Conservation (phyloP, 75 land plant species). For the Picea sitchensis region DNA sequence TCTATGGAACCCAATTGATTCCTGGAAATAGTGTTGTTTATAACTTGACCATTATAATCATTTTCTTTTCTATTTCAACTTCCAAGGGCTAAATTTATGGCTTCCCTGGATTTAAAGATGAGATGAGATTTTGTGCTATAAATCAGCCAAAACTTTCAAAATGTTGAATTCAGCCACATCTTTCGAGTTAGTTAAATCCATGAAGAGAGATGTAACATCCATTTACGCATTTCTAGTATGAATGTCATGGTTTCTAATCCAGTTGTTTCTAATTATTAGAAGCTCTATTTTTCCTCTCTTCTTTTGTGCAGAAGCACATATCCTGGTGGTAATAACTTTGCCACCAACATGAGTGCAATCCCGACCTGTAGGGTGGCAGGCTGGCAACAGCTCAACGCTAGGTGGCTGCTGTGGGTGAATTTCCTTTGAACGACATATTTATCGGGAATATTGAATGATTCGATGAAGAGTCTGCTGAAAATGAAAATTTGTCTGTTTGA, state of each 20-base stretch:
- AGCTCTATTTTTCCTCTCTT: background rate
- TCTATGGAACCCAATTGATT: background rate
- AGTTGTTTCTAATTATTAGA: constrained; percentile 8
- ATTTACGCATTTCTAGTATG: background rate
- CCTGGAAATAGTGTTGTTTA: background rate
- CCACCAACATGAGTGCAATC: constrained; percentile 4
- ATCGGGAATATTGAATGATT: background rate
- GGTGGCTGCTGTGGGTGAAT: constrained; percentile 6
- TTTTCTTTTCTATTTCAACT: background rate
- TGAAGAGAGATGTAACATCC: background rate
- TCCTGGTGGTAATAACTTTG: background rate
- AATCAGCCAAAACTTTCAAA: background rate
- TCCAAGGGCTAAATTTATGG: background rate
- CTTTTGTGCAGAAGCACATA: constrained; percentile 7
- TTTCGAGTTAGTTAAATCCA: too few relatives aligned
- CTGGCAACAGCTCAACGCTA: constrained; percentile 5
- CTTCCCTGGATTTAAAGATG: background rate
- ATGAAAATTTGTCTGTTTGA: background rate
- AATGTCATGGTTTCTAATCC: background rate
- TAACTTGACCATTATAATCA: background rate
- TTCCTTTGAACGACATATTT: background rate
- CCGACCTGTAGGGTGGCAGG: background rate
- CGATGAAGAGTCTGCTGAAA: background rate
- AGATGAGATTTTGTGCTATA: background rate
- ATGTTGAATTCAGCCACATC: background rate